Percentiles rank a stretch among this genome's conserved stretches.
Conservation (phyloP, 257 asterid species). For the Eustoma russellianum region DNA sequence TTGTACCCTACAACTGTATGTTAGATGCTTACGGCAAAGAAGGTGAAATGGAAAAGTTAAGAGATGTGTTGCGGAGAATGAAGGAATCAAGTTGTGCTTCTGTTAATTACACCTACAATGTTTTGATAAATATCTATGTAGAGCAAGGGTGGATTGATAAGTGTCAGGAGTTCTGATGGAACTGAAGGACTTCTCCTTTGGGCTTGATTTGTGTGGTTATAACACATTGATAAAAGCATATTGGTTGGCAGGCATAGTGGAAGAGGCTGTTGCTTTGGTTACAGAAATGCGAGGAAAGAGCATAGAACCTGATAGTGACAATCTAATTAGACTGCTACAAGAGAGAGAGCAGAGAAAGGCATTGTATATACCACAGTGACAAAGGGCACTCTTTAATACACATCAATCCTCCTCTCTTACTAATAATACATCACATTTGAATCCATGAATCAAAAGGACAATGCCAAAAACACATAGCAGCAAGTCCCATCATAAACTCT, state of each 20-base stretch:
- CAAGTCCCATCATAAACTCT: constrained; percentile 32
- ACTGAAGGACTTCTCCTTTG: constrained; percentile 41
- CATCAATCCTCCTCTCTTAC: constrained; percentile 36
- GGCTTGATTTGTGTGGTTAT: constrained; percentile 80
- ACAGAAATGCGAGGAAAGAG: constrained; percentile 79
- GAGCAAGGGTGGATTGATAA: constrained; percentile 75
- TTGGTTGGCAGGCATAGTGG: constrained; percentile 85
- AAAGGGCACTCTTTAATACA: constrained; percentile 19
- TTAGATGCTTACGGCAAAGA: constrained; percentile 88
- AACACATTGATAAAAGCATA: constrained; percentile 87
- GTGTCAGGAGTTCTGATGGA: constrained; percentile 43
- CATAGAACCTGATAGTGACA: constrained; percentile 71
- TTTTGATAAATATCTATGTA: constrained; percentile 71
- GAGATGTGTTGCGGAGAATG: constrained; percentile 60
- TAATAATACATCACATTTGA: constrained; percentile 37
- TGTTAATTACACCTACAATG: constrained; percentile 63
- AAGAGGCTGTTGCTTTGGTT: constrained; percentile 63
- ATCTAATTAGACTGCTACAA: constrained; percentile 40
- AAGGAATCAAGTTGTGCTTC: constrained; percentile 54
- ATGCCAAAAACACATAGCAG: constrained; percentile 32
- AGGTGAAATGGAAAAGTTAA: constrained; percentile 85
- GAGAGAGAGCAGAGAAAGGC: too few species aligned
- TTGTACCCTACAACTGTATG: constrained; percentile 86
- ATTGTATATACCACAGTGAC: constrained; percentile 1
- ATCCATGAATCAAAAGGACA: constrained; percentile 29